Percentiles rank a stretch among this genome's conserved stretches.
phyloP scores from a whole-genome alignment of 1,139 yeast species.

The Wickerhamiella pararugosa region DNA sequence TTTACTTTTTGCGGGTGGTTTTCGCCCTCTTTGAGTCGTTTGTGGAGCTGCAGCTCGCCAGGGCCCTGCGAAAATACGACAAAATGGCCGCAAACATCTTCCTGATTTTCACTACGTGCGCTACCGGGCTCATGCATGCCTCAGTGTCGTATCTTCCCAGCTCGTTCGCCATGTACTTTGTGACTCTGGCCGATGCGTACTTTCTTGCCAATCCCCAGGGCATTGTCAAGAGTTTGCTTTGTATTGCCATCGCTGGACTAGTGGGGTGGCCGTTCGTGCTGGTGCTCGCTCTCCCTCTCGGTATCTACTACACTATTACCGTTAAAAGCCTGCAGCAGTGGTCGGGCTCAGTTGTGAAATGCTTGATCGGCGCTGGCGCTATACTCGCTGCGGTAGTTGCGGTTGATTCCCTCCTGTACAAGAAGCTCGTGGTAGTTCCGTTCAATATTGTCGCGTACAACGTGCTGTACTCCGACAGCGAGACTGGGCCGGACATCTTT shows the following conservation, averaged over 20 bases:
- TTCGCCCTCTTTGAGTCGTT: conserved; percentile 40
- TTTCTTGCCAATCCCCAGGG: conserved; percentile 18
- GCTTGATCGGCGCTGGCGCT: conserved; percentile 1
- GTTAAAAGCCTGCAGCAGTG: conserved; percentile 4
- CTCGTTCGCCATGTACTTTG: conserved; percentile 63
- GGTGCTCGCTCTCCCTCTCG: conserved; percentile 47
- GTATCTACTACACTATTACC: conserved; percentile 16
- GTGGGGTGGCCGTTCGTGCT: conserved; percentile 88
- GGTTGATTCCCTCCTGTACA: conserved; percentile 54
- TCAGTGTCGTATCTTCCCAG: conserved; percentile 76
- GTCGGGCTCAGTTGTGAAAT: conserved; percentile 2
- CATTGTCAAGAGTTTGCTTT: conserved; percentile 31
- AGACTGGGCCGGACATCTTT: conserved; percentile 74
- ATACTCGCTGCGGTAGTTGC: conserved; percentile 26
- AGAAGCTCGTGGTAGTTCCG: conserved; percentile 54
- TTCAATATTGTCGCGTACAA: conserved; percentile 72
- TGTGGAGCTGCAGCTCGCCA: conserved; percentile 39
- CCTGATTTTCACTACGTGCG: conserved; percentile 31
- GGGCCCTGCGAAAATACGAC: conserved; percentile 28
- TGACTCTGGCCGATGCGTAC: conserved; percentile 38
- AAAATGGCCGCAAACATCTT: conserved; percentile 42
- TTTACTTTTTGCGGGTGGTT: conserved; percentile 39
- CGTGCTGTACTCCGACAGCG: conserved; percentile 53
- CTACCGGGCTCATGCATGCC: conserved; percentile 73
- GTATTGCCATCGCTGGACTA: conserved; percentile 52